phyloP scores from a whole-genome alignment of 2,329 filamentous ascomycete species.

The Trichoderma pleuroti region DNA sequence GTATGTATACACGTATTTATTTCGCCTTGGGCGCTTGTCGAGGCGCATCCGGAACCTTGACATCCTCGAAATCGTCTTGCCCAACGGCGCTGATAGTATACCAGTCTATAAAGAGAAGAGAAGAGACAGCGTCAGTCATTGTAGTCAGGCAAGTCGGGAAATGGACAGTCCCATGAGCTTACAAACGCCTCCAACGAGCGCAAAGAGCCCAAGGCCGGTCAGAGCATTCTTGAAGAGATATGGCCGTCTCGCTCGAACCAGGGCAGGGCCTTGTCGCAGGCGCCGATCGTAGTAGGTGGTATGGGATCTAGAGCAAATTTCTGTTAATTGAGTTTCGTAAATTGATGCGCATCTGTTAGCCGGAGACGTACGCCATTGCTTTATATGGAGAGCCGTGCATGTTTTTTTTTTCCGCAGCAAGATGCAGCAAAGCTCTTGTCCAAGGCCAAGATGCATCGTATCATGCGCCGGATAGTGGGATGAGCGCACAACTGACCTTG shows the following conservation, averaged over 20 bases:
- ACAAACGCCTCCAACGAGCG: constrained; percentile 85
- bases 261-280: constrained; percentile 79
- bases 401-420: not conserved
- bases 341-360: not conserved
- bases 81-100: constrained; percentile 78
- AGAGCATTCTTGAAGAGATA: constrained; percentile 87
- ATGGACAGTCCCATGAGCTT: constrained; percentile 43
- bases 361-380: not conserved
- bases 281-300: constrained; percentile 87
- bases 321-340: not conserved
- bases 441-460: not conserved
- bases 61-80: constrained; percentile 95
- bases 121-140: not conserved
- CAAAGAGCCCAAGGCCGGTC: constrained; percentile 71
- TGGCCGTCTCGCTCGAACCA: constrained; percentile 86
- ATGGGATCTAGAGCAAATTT: constrained; percentile 31
- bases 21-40: constrained; percentile 42
- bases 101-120: constrained; percentile 40
- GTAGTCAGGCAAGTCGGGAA: accelerated
- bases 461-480: constrained; percentile 18
- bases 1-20: constrained; percentile 19
- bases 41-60: constrained; percentile 78
- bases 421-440: not conserved
- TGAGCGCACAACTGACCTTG: constrained; percentile 21
- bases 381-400: not conserved